Evolutionary conservation across 164 flowering plant species (phyloP), one percentile per base, ranked within the genome.

Genomic region (Chimonanthus salicifolius): DNA sequence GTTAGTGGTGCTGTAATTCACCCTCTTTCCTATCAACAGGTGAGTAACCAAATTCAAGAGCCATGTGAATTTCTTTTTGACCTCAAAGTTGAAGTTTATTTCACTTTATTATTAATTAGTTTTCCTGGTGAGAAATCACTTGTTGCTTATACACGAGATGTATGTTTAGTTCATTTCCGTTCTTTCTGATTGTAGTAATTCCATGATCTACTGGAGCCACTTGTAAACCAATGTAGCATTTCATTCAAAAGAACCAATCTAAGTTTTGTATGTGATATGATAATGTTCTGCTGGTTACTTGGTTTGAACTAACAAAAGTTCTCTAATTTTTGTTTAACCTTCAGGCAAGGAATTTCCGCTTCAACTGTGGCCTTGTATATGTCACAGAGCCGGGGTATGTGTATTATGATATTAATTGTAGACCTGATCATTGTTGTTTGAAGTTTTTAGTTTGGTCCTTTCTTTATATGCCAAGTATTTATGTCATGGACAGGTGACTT

Each of bases 11-110:
- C 92, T 62, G 92, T 92, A 64, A 90, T 94, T 73, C 98, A 94
- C 49, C 91, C 97, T 58, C 92, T 94, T 76, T 94, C 98, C 33
- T 92, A 94, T 80, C 98, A 94, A 76, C 98, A 94, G 94, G 97
- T 90, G 54, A 33, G 33, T 33, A 33, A 33, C 33, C 33, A 33
- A 33, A 33, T 33, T 33, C 33, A 0, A 33, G 33, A 33, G 2
- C 33, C 33, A 33, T 16, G 80, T 77, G 47, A 46, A 0, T 68
- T 46, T 45, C 65, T 48, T 4, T 51, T 67, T 20, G 45, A 16
- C 4, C 21, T 50, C 47, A 4, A 13, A 54, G n/a, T 15, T 11
- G 47, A 64, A 16, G 60, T 13, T 4, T 54, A 16, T 54, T 16
- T 54, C 15, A 54, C 60, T 10, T 54, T 54, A 7, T 54, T 54